Percentiles rank a stretch among this genome's conserved stretches.
Conservation (phyloP, 2,329 filamentous ascomycete species). For the Sclerotinia minor region DNA sequence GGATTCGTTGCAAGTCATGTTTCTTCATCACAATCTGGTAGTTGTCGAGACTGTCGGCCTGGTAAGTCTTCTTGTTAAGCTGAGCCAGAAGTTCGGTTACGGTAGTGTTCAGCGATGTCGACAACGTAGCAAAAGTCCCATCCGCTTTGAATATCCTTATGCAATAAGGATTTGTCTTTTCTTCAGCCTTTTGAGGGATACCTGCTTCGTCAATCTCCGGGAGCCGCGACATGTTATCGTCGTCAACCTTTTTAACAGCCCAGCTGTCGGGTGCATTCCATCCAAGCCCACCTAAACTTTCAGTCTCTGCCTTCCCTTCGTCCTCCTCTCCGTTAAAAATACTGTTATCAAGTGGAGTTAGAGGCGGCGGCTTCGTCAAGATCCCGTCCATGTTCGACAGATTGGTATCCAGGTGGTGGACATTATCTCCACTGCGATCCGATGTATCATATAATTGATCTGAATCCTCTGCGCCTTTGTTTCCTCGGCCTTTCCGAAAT, state of each 20-base stretch:
- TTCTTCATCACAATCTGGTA: slow-evolving; percentile 96
- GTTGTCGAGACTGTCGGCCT: slow-evolving; percentile 86
- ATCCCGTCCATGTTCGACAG: slow-evolving; percentile 91
- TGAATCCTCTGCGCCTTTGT: slow-evolving; percentile 51
- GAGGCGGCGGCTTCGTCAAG: slow-evolving; percentile 66
- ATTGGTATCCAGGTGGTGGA: slow-evolving; percentile 84
- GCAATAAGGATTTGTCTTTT: slow-evolving; percentile 77
- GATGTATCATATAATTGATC: slow-evolving; percentile 51
- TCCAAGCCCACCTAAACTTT: slow-evolving; percentile 48
- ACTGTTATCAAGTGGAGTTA: slow-evolving; percentile 68
- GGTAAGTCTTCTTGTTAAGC: slow-evolving; percentile 89
- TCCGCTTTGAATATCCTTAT: slow-evolving; percentile 94
- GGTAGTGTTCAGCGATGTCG: slow-evolving; percentile 77
- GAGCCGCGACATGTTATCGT: slow-evolving; percentile 59
- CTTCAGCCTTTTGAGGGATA: slow-evolving; percentile 67
- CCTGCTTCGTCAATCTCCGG: slow-evolving; percentile 68
- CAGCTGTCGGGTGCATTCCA: slow-evolving; percentile 98
- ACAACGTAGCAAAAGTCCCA: slow-evolving; percentile 90
- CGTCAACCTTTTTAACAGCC: slow-evolving; percentile 76
- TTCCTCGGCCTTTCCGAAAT: slow-evolving; percentile 58
- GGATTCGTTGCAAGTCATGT: slow-evolving; percentile 81
- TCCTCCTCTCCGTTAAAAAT: slow-evolving; percentile 49
- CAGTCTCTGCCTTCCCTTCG: slow-evolving; percentile 43
- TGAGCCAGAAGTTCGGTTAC: slow-evolving; percentile 86
- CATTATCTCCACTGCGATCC: slow-evolving; percentile 28